A percentile compares a stretch with the other conserved stretches of the same genome.
Evolutionary conservation across 352 stramenopile species (phyloP).

Genomic region (Globisporangium polare): DNA sequence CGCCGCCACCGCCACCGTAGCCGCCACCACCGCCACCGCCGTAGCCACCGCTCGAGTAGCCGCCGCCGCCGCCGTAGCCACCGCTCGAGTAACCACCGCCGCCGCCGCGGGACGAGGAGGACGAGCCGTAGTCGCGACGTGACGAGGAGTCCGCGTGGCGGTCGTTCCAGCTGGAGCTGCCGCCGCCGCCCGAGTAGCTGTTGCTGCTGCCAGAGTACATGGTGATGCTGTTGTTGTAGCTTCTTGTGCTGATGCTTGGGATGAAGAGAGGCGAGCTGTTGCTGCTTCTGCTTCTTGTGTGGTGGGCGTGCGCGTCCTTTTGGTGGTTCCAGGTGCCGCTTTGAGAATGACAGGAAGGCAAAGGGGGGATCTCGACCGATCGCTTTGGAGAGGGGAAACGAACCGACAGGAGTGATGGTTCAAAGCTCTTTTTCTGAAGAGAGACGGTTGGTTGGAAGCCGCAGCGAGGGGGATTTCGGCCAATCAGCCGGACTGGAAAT

Average conservation of each 20-base stretch:
- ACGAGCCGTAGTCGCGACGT: conserved; percentile 52
- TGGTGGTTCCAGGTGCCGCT: conserved; percentile 12
- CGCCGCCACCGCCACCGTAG: conserved; percentile 20
- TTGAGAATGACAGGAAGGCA: neutral
- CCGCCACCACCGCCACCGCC: conserved; percentile 25
- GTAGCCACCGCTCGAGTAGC: conserved; percentile 25
- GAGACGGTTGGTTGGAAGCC: conserved; percentile 19
- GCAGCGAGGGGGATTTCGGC: conserved; percentile 8
- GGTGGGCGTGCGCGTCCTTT: conserved; percentile 7
- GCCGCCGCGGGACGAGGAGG: conserved; percentile 28
- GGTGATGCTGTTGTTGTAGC: conserved; percentile 7
- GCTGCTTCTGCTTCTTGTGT: neutral
- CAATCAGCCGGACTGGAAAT: conserved; percentile 11
- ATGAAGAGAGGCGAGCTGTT: neutral
- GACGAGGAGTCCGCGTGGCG: conserved; percentile 75
- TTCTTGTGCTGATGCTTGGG: conserved; percentile 6
- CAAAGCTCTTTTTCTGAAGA: conserved; percentile 23
- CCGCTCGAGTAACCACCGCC: conserved; percentile 31
- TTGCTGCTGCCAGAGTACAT: conserved; percentile 57
- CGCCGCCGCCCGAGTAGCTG: conserved; percentile 21
- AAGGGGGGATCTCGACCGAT: conserved; percentile 14
- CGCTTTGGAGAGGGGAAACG: conserved; percentile 24
- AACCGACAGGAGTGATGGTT: conserved; percentile 24
- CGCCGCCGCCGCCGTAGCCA: conserved; percentile 23
- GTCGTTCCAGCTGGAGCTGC: conserved; percentile 42